Base-by-base conservation (phyloP, 1,284 basidiomycete genomes). In the Irpex rosettiformis region DNA sequence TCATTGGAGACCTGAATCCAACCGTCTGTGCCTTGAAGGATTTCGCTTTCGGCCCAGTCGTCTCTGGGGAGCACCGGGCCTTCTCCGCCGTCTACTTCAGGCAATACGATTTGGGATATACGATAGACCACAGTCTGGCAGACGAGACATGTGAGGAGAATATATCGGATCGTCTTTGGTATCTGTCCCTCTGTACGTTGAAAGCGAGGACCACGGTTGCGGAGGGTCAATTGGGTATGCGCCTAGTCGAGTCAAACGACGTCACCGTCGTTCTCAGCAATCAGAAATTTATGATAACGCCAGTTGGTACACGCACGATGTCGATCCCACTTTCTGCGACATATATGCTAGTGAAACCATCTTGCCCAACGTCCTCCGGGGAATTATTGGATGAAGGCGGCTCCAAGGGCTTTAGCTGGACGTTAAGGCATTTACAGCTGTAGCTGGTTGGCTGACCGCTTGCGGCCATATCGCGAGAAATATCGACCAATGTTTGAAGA, bases 31-130 rank as follows among this genome's bases (percentile, higher is more conserved):
- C 84, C 87, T 71, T 82, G 82, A 70, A 92, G 75, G 47, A 84
- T 73, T 67, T 90, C 86, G 56, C 81, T 79, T 71, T 92, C 89
- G 16, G 82, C 82, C 86, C 87, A 91, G 51, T 89, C 88, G 56
- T 86, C 83, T 1, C 82, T 82, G 8, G 88, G 88, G 45, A 90
- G 72, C 5, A 91, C 72, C 1, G 85, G 82, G 4, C 88, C 85
- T 59, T 88, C 86, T 56, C 80, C 80, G n/a, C 77, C 77, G 61
- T 87, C 85, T 4, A 83, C 70, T 54, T 87, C 84, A 45, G 75
- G 71, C 40, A 82, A 73, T 51, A 86, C 78, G 33, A 79, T 72
- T 63, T 89, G 87, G 61, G 77, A 74, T 37, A 91, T 83, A 54
- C 89, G 89, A 75, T 93, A 93, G 18, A 83, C 82, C 47, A 78